Percentiles rank a stretch among this genome's conserved stretches.
Evolutionary conservation across 345 rosid genomes (phyloP).

Genomic region (Citrus inodora): DNA sequence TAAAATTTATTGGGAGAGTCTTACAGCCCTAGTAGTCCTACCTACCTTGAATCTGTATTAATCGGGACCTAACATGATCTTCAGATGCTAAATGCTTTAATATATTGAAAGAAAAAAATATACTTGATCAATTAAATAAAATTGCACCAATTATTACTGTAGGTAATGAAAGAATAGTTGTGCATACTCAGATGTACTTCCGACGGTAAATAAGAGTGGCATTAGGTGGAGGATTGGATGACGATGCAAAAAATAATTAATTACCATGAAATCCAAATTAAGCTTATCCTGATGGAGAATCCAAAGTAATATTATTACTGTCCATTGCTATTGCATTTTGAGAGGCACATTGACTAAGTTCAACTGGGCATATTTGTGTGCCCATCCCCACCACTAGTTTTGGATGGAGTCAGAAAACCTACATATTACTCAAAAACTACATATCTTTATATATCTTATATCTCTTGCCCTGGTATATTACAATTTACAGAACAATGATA

Average conservation of each 20-base stretch:
- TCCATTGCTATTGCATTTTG: not conserved
- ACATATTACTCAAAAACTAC: not conserved
- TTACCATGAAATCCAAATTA: not conserved
- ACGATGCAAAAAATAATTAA: not conserved
- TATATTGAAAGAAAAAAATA: no score
- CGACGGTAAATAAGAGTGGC: slow-evolving; percentile 7
- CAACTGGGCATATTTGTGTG: not conserved
- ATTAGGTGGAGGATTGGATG: slow-evolving; percentile 8
- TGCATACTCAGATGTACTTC: not conserved
- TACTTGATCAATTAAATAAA: not conserved
- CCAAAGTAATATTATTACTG: no score
- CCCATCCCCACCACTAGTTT: not conserved
- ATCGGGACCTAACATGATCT: fast-evolving
- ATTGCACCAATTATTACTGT: not conserved
- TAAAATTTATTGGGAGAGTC: no score
- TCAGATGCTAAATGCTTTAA: no score
- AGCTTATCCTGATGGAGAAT: not conserved
- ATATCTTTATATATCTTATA: not conserved
- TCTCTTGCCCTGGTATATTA: no score
- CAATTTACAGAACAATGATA: no score
- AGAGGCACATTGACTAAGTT: not conserved
- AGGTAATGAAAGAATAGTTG: not conserved
- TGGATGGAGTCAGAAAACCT: not conserved
- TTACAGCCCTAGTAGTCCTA: fast-evolving
- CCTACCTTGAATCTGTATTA: fast-evolving